Evolutionary conservation across 192 early-diverging fungal genomes (phyloP).

Genomic region (Coemansia sp.): DNA sequence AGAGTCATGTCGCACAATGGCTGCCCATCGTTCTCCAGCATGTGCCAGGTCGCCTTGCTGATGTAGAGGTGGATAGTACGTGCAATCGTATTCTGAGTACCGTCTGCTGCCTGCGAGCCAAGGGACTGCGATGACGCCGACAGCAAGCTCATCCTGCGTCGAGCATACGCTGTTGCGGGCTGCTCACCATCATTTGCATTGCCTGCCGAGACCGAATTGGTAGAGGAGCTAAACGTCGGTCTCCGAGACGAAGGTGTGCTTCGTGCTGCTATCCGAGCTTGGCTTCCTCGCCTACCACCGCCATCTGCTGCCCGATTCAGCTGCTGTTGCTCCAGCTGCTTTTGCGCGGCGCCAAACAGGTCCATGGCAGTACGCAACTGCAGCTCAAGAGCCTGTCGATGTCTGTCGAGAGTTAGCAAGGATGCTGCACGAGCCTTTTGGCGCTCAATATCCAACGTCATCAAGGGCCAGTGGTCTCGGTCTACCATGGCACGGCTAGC

Average conservation of each 20-base stretch:
- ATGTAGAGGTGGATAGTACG: constrained; percentile 60
- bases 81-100: constrained; percentile 56
- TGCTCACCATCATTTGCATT: neutral
- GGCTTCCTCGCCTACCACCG: neutral
- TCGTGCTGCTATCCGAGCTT: neutral
- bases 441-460: constrained; percentile 6
- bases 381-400: constrained; percentile 45
- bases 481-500: constrained; percentile 1
- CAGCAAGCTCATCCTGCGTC: constrained; percentile 5
- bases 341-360: constrained; percentile 49
- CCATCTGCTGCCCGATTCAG: constrained; percentile 1
- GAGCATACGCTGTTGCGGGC: neutral
- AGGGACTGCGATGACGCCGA: constrained; percentile 26
- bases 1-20: constrained; percentile 73
- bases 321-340: constrained; percentile 38
- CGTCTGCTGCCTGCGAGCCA: constrained; percentile 29
- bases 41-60: constrained; percentile 70
- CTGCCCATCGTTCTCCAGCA: constrained; percentile 64
- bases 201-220: neutral
- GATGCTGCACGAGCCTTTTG: constrained; percentile 29
- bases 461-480: neutral
- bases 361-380: constrained; percentile 54
- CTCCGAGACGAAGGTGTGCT: constrained; percentile 1
- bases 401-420: constrained; percentile 42
- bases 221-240: neutral